phyloP scores from a whole-genome alignment of 495 filamentous ascomycete genomes.

The Aspergillus funiculosus region DNA sequence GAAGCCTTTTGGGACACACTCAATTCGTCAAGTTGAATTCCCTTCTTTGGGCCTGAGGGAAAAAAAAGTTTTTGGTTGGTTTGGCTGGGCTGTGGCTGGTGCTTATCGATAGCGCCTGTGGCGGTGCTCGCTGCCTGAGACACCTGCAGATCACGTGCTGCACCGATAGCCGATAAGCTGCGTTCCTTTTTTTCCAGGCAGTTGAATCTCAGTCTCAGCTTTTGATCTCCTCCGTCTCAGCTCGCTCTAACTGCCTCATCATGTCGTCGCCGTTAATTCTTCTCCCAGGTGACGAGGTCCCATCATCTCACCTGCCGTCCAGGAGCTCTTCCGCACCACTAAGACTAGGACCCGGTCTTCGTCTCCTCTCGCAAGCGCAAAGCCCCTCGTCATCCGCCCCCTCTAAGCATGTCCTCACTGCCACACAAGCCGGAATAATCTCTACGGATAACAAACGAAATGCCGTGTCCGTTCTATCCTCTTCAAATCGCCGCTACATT shows the following conservation, averaged over 20 bases:
- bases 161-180: slow-evolving; percentile 21
- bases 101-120: slow-evolving; percentile 40
- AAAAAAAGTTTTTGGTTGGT: slow-evolving; percentile 25
- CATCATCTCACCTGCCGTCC: slow-evolving; percentile 52
- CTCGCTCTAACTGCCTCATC: slow-evolving; percentile 2
- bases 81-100: slow-evolving; percentile 31
- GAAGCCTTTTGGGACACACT: too few species aligned
- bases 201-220: too few species aligned
- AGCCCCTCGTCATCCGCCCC: slow-evolving; percentile 13
- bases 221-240: too few species aligned
- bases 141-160: slow-evolving; percentile 15
- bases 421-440: slow-evolving; percentile 74
- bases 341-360: slow-evolving; percentile 78
- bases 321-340: slow-evolving; percentile 61
- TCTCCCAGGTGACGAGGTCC: slow-evolving; percentile 75
- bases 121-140: slow-evolving; percentile 16
- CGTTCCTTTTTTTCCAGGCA: slow-evolving; percentile 13
- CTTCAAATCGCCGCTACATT: slow-evolving; percentile 59
- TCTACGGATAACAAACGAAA: slow-evolving; percentile 71
- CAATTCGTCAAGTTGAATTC: too few species aligned
- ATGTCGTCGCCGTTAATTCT: slow-evolving; percentile 50
- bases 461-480: slow-evolving; percentile 34
- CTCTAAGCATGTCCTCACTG: slow-evolving; percentile 49
- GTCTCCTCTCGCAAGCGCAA: slow-evolving; percentile 33
- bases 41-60: slow-evolving; percentile 15